A percentile compares a stretch with the other conserved stretches of the same genome.
Evolutionary conservation across 768 basidiomycete species (phyloP).

Genomic region (Termitomyces sp.): DNA sequence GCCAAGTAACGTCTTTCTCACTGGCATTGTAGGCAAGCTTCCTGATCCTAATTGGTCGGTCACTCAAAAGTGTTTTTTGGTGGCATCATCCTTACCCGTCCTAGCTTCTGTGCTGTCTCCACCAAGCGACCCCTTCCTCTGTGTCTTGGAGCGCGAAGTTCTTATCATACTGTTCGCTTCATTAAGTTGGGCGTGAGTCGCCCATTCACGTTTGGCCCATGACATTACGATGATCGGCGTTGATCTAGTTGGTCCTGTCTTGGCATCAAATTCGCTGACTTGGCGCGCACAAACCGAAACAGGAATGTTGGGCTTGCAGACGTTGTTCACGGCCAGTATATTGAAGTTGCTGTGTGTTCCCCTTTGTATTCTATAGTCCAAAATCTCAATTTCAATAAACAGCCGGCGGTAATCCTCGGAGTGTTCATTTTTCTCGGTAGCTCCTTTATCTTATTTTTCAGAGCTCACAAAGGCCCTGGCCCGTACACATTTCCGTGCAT

Average conservation of each 20-base stretch:
- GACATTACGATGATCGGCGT: background rate
- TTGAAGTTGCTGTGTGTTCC: conserved; percentile 41
- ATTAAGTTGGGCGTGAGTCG: conserved; percentile 55
- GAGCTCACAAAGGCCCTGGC: conserved; percentile 55
- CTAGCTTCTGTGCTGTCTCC: conserved; percentile 62
- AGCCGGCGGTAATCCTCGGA: conserved; percentile 56
- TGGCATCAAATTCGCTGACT: conserved; percentile 55
- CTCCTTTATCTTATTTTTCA: conserved; percentile 51
- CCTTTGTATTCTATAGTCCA: background rate
- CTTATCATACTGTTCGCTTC: conserved; percentile 44
- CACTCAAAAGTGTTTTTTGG: background rate
- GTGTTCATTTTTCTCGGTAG: conserved; percentile 63
- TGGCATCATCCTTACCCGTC: background rate
- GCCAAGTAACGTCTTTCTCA: background rate
- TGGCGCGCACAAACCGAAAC: conserved; percentile 43
- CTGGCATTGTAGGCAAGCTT: conserved; percentile 46
- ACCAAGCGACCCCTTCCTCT: conserved; percentile 62
- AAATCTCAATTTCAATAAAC: background rate
- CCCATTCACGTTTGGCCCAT: background rate
- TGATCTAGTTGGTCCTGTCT: conserved; percentile 56
- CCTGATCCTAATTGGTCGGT: conserved; percentile 54
- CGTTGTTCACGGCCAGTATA: conserved; percentile 46
- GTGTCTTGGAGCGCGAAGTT: conserved; percentile 60
- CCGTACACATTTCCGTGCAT: conserved; percentile 53
- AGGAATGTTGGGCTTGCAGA: conserved; percentile 29